Evolutionary conservation across 169 alveolate species (phyloP), one percentile per base, ranked within the genome.

Genomic region (Plasmodium cynomolgi): DNA sequence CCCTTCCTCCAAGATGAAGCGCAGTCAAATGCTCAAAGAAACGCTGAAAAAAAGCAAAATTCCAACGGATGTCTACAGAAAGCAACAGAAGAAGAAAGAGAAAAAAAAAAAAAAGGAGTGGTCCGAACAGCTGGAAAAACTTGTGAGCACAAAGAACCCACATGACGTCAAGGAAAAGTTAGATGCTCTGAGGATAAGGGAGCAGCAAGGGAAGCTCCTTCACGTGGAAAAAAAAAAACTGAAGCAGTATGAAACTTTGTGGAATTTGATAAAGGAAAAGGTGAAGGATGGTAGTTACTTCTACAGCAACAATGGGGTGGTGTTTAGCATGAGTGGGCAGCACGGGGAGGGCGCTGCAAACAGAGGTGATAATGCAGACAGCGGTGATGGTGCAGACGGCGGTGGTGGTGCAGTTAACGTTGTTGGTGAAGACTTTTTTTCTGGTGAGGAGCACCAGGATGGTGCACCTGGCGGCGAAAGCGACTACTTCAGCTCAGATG

Each of bases 191-290:
- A 54, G 82, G 72, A 88, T 23, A 88, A 88, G 71, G 81, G 94
- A 88, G 81, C 81, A 44, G 20, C 94, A 88, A 79, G 94, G 94
- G 50, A 88, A 88, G 73, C 68, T 88, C 41, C 81, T 88, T 58
- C 94, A 84, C 9, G 44, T 54, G 29, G 94, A 88, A 79, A 88
- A 88, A 58, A 77, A 88, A 20, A 88, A 88, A 79, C 47, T 79
- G 47, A 88, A 88, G 71, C 90, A 88, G 23, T 88, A 88, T 88
- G 94, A 88, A 79, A n/a, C 26, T 3, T 79, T 88, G 73, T 88
- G 94, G 94, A 88, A 79, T 88, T 79, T 88, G 82, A 88, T 88
- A 88, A 88, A 88, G 73, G 94, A 88, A 58, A 88, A 88, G 56
- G 90, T 88, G 73, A 88, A 88, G 33, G 73, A 79, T 37, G 81